Evolutionary conservation across 805 yeast species (phyloP).

Genomic region (Ogataea parapolymorpha): DNA sequence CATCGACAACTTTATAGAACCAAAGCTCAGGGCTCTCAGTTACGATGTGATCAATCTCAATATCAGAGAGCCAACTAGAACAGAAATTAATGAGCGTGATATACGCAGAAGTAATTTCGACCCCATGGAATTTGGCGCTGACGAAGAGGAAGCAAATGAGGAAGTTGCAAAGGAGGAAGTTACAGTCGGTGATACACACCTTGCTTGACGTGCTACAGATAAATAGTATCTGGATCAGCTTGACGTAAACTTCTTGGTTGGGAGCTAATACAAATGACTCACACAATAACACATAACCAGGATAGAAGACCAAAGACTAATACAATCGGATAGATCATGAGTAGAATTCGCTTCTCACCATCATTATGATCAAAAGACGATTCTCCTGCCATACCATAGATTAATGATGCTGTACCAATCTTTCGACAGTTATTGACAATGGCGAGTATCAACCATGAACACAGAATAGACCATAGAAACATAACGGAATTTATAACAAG

Average conservation of each 20-base stretch:
- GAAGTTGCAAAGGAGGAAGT: slow-evolving; percentile 4
- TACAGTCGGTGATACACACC: too few species aligned
- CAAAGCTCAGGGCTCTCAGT: slow-evolving; percentile 53
- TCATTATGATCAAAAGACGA: slow-evolving; percentile 35
- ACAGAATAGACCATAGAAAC: slow-evolving; percentile 50
- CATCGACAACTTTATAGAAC: slow-evolving; percentile 56
- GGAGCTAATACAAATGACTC: background rate
- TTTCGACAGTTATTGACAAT: slow-evolving; percentile 38
- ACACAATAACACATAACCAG: slow-evolving; percentile 52
- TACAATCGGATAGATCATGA: slow-evolving; percentile 53
- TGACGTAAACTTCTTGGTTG: too few species aligned
- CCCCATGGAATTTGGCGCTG: slow-evolving; percentile 73
- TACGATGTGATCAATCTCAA: slow-evolving; percentile 59
- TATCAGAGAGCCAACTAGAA: slow-evolving; percentile 69
- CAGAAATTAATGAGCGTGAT: slow-evolving; percentile 68
- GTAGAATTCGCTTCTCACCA: slow-evolving; percentile 49
- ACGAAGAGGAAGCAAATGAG: slow-evolving; percentile 48
- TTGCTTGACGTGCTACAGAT: too few species aligned
- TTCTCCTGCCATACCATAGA: slow-evolving; percentile 13
- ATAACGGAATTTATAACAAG: slow-evolving; percentile 39
- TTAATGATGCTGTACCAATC: slow-evolving; percentile 19
- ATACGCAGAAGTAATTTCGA: slow-evolving; percentile 64
- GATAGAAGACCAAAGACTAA: slow-evolving; percentile 50
- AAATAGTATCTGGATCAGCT: too few species aligned
- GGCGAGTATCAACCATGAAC: slow-evolving; percentile 49